Conservation (phyloP, 371 early-diverging fungal species). For the Neoconidiobolus thromboides region DNA sequence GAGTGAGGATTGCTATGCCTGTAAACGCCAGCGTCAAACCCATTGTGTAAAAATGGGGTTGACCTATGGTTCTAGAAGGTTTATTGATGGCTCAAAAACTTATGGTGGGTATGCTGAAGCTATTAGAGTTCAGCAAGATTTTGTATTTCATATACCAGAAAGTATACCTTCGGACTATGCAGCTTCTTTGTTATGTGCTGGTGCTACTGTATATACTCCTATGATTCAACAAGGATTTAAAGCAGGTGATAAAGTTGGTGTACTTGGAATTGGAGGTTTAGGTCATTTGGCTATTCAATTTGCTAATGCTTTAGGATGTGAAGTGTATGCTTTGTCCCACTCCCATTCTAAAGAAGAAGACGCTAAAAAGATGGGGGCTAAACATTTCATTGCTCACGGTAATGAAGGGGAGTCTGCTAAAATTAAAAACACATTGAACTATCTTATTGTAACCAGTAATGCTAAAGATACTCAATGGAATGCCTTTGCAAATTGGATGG, state of each 20-base stretch:
- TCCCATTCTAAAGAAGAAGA: constrained; percentile 32
- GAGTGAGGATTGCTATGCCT: constrained; percentile 28
- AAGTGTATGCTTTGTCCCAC: constrained; percentile 51
- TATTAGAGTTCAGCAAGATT: constrained; percentile 20
- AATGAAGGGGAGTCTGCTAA: constrained; percentile 14
- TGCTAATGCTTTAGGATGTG: constrained; percentile 30
- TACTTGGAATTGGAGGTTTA: constrained; percentile 51
- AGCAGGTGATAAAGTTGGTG: constrained; percentile 31
- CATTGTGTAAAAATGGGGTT: constrained; percentile 28
- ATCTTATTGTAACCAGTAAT: constrained; percentile 28
- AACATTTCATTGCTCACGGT: constrained; percentile 20
- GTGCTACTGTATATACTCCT: constrained; percentile 43
- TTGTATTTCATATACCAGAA: constrained; percentile 29
- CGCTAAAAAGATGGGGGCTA: constrained; percentile 43
- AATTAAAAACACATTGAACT: constrained; percentile 16
- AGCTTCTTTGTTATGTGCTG: constrained; percentile 42
- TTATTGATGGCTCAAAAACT: constrained; percentile 7
- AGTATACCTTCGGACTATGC: constrained; percentile 20
- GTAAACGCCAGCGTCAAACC: constrained; percentile 49
- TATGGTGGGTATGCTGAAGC: constrained; percentile 28
- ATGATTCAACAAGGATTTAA: constrained; percentile 28
- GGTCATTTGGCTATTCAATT: constrained; percentile 52
- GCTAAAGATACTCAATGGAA: constrained; percentile 29
- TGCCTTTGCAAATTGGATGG: constrained; percentile 24
- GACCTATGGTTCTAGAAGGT: constrained; percentile 10